phyloP scores from a whole-genome alignment of 208 protist genomes.

The Leishmania gerbilli region DNA sequence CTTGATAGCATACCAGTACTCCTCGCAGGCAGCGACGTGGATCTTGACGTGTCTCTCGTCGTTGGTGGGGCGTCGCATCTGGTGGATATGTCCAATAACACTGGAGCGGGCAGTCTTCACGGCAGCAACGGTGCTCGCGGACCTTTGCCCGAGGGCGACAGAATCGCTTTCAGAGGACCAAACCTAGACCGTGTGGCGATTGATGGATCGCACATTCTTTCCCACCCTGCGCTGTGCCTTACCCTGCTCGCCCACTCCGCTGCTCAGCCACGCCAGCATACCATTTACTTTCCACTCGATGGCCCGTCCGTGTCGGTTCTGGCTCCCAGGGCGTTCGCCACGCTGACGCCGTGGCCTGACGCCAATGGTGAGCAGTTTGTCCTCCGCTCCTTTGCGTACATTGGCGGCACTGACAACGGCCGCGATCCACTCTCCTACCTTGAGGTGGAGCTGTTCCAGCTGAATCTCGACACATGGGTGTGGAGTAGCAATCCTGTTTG shows the following conservation, averaged over 20 bases:
- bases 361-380: conserved; percentile 6
- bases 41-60: conserved; percentile 30
- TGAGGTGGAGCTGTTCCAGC: conserved; percentile 43
- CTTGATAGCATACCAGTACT: neutral
- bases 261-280: conserved; percentile 30
- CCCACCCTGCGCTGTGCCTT: conserved; percentile 34
- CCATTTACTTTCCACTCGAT: conserved; percentile 42
- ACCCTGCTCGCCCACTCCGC: conserved; percentile 4
- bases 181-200: conserved; percentile 18
- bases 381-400: conserved; percentile 48
- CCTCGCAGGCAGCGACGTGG: conserved; percentile 5
- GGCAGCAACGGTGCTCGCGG: neutral
- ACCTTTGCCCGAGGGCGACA: neutral
- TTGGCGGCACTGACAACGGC: conserved; percentile 72
- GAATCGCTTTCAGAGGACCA: neutral
- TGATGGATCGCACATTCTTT: conserved; percentile 15
- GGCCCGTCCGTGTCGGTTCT: conserved; percentile 30
- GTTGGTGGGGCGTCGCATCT: conserved; percentile 30
- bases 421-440: conserved; percentile 53
- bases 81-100: conserved; percentile 10
- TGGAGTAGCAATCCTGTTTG: conserved; percentile 26
- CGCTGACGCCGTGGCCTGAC: conserved; percentile 56
- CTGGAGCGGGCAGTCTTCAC: neutral
- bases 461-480: conserved; percentile 37
- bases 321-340: conserved; percentile 55